Evolutionary conservation across 148 eudicot genomes (phyloP).

Genomic region (Diospyros kaki): DNA sequence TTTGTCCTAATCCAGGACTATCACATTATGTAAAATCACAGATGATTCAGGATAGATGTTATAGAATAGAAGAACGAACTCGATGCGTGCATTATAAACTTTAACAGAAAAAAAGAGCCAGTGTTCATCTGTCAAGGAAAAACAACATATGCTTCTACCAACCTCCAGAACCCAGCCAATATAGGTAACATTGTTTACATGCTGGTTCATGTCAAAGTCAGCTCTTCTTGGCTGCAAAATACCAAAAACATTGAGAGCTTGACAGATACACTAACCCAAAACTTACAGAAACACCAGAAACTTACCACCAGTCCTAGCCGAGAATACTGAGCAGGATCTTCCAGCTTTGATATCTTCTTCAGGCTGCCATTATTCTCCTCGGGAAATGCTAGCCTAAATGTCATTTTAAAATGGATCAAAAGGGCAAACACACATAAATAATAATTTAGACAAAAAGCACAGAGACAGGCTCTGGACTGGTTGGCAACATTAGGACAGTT

Average conservation of each 20-base stretch:
- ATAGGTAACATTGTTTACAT: slow-evolving; percentile 93
- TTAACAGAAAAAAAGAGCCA: not conserved
- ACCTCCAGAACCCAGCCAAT: slow-evolving; percentile 96
- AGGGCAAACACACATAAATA: not conserved
- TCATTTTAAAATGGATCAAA: not conserved
- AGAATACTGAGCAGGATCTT: slow-evolving; percentile 64
- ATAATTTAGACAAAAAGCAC: not conserved
- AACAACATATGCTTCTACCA: slow-evolving; percentile 19
- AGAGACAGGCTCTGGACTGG: not conserved
- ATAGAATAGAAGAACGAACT: not conserved
- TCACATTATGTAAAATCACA: too few species aligned
- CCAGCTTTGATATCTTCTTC: slow-evolving; percentile 84
- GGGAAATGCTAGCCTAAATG: slow-evolving; percentile 77
- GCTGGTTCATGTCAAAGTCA: slow-evolving; percentile 97
- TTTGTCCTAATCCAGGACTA: too few species aligned
- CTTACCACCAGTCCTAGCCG: slow-evolving; percentile 74
- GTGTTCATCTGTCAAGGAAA: not conserved
- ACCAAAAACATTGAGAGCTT: slow-evolving; percentile 10
- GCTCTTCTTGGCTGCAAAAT: slow-evolving; percentile 83
- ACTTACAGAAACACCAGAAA: not conserved
- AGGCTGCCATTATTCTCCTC: slow-evolving; percentile 77
- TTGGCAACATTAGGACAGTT: too few species aligned
- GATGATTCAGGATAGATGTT: not conserved
- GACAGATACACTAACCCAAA: not conserved
- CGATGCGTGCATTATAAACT: not conserved